These are phyloP conservation scores for Mucuna pruriens DNA, from an alignment of 306 rosid genomes.

Conservation along the genomic window DNA sequence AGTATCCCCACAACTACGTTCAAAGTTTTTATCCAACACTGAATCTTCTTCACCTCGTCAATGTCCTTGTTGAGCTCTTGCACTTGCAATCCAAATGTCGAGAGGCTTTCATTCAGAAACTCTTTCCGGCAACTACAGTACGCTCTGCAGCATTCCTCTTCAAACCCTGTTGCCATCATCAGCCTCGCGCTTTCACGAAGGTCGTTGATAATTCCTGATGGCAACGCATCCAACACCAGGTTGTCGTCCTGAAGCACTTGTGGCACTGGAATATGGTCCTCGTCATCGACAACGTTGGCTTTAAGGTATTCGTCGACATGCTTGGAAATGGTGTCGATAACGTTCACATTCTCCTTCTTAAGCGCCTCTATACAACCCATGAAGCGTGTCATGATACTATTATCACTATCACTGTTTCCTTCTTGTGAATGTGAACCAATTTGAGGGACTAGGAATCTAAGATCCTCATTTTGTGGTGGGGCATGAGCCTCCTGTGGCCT, in stretches of 20 bases:
- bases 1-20: conserved; percentile 60
- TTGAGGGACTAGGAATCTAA: not conserved
- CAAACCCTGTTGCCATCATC: conserved; percentile 64
- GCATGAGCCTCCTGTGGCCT: too few relatives aligned
- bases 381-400: not conserved
- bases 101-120: conserved; percentile 65
- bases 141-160: conserved; percentile 56
- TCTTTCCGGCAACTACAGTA: conserved; percentile 64
- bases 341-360: not conserved
- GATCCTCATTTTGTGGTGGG: not conserved
- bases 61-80: conserved; percentile 64
- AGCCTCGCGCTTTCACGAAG: conserved; percentile 70
- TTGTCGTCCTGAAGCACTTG: conserved; percentile 35
- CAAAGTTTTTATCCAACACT: conserved; percentile 55
- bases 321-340: not conserved
- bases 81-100: conserved; percentile 55
- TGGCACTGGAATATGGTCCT: not conserved
- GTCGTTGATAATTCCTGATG: conserved; percentile 53
- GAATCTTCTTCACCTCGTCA: conserved; percentile 39
- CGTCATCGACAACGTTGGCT: not conserved
- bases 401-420: not conserved
- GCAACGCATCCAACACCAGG: conserved; percentile 63
- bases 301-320: not conserved
- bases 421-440: not conserved
- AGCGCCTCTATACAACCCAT: not conserved